A percentile compares a stretch with the other conserved stretches of the same genome.
phyloP scores from a whole-genome alignment of 129 eudicot genomes.

The Tagetes erecta region DNA sequence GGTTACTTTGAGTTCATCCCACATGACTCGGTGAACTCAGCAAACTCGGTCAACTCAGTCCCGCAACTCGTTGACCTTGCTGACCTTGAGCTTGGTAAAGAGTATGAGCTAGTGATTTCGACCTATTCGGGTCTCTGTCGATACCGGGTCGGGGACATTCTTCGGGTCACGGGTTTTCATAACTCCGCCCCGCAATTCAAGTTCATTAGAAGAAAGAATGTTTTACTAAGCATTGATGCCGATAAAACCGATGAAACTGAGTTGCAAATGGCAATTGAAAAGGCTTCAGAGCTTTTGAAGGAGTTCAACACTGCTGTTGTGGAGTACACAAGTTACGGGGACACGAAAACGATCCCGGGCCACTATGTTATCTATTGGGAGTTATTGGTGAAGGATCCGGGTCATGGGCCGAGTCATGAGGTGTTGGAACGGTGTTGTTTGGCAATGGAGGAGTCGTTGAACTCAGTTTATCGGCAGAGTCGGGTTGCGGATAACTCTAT shows the following conservation, averaged over 20 bases:
- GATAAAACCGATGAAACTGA: slow-evolving; percentile 81
- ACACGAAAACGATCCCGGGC: slow-evolving; percentile 49
- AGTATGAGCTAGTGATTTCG: slow-evolving; percentile 72
- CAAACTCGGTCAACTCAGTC: slow-evolving; percentile 27
- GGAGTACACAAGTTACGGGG: slow-evolving; percentile 68
- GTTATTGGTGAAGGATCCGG: slow-evolving; percentile 43
- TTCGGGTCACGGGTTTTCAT: slow-evolving; percentile 81
- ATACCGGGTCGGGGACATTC: slow-evolving; percentile 77
- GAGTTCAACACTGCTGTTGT: slow-evolving; percentile 43
- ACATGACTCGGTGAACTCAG: slow-evolving; percentile 37
- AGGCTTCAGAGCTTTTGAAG: slow-evolving; percentile 43
- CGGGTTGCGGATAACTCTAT: slow-evolving; percentile 64
- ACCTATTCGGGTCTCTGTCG: slow-evolving; percentile 73
- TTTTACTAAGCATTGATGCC: slow-evolving; percentile 61
- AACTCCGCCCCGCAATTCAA: slow-evolving; percentile 76
- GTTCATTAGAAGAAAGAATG: slow-evolving; percentile 71
- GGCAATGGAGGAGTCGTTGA: slow-evolving; percentile 52
- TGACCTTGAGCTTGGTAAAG: slow-evolving; percentile 61
- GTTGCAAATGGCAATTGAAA: slow-evolving; percentile 64
- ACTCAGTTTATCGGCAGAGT: slow-evolving; percentile 51
- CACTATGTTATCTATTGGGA: slow-evolving; percentile 65
- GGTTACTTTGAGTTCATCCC: slow-evolving; percentile 68
- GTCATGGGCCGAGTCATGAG: slow-evolving; percentile 26
- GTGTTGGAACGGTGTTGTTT: slow-evolving; percentile 46
- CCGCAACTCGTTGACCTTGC: slow-evolving; percentile 57